Conservation (phyloP, 257 asterid genomes). For the Solanum appendiculatum region DNA sequence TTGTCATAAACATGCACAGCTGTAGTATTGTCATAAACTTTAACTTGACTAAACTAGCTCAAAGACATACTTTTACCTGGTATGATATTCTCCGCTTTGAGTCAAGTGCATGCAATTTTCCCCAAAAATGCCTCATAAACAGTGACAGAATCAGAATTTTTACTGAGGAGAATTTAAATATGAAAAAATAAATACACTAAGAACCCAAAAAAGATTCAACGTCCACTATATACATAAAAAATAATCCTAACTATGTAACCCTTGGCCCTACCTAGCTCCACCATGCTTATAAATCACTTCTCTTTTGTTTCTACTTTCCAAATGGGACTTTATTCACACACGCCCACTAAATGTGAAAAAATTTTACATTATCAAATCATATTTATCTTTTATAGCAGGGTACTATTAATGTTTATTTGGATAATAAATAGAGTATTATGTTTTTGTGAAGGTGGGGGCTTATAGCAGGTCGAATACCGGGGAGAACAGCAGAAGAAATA, state of each 20-base stretch:
- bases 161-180: too few species aligned
- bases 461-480: constrained; percentile 70
- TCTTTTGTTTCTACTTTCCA: not conserved
- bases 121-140: not conserved
- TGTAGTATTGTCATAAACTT: not conserved
- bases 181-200: not conserved
- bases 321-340: not conserved
- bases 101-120: not conserved
- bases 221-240: not conserved
- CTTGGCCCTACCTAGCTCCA: not conserved
- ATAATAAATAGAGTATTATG: not conserved
- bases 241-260: too few species aligned
- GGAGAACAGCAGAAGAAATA: constrained; percentile 48
- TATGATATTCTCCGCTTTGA: not conserved
- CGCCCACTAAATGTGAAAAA: not conserved
- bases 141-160: not conserved
- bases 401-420: not conserved
- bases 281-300: not conserved
- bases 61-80: not conserved
- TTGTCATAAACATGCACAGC: not conserved
- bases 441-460: constrained; percentile 44
- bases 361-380: not conserved
- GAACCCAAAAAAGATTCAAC: too few species aligned
- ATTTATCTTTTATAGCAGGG: not conserved
- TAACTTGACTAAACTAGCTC: not conserved